Evolutionary conservation across 2,329 filamentous ascomycete genomes (phyloP), one percentile per base, ranked within the genome.

Genomic region (Aquanectria penicillioides): DNA sequence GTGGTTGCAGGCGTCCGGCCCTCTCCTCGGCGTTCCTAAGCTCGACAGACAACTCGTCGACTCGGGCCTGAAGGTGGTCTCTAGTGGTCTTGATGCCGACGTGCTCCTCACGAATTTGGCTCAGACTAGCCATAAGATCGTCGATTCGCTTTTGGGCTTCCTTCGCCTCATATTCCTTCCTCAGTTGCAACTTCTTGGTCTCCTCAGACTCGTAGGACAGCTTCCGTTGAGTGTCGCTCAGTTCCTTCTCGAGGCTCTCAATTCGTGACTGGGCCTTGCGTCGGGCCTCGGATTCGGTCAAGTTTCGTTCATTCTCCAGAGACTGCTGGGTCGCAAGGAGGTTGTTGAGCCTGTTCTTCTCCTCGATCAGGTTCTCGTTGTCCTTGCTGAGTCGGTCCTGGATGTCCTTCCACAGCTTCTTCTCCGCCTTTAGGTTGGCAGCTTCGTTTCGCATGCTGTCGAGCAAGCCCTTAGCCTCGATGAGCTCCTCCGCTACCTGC

Each of bases 131-230:
- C 62, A 94, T 90, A 40, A 99, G 85, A 70, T 98, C 94, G 66
- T 99, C 94, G 60, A 98, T 95, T 48, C 94, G 88, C 75, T 93
- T 95, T 74, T 97, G 93, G 47, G 86, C 89, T 73, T 98, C 93
- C 65, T 93, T 90, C 36, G 90, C 86, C 61, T 99, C 95, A 63
- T 92, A 97, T 71, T 98, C 94, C 69, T 96, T 93, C 56, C 94
- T 88, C 47, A 95, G 81, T 59, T 91, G 84, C 28, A 91, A 80
- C 74, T 96, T 94, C 81, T 94, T 96, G 65, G 83, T 86, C 64
- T 97, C 94, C 61, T 97, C 93, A 1, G 88, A 77, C 71, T 97
- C 94, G 22, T 93, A 88, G 3, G 89, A 87, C 3, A 98, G 82
- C 74, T 94, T 97, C 44, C 91, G 89, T 77, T 96, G 96, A 1